phyloP scores from a whole-genome alignment of 83 land plant species.

The Thuja plicata region DNA sequence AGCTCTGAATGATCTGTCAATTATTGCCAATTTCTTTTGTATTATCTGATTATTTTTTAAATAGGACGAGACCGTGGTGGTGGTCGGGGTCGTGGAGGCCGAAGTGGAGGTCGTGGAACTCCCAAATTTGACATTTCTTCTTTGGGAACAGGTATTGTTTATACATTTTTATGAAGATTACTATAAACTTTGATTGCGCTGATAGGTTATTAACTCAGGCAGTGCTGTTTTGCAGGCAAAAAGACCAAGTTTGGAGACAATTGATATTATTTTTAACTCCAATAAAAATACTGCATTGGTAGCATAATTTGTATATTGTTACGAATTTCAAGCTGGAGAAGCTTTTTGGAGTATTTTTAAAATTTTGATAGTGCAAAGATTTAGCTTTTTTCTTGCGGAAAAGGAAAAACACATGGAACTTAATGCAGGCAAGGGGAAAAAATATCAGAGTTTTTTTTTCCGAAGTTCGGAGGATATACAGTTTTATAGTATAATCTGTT shows the following conservation, averaged over 20 bases:
- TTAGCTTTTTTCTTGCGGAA: neutral
- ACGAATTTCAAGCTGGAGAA: neutral
- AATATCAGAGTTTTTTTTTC: no score
- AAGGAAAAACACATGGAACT: neutral
- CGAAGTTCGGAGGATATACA: no score
- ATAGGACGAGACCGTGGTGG: neutral
- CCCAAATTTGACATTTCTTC: neutral
- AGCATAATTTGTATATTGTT: neutral
- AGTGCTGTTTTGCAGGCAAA: neutral
- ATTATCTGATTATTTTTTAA: neutral
- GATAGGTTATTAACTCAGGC: neutral
- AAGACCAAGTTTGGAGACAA: conserved; percentile 8
- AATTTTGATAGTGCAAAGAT: neutral
- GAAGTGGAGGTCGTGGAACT: neutral
- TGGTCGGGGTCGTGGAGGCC: conserved; percentile 11
- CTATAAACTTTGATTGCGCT: neutral
- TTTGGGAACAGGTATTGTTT: neutral
- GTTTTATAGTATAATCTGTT: no score
- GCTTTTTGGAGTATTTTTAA: neutral
- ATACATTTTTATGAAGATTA: no score
- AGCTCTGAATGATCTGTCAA: no score
- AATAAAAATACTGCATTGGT: neutral
- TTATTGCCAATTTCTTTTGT: no score
- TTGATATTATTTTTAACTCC: neutral
- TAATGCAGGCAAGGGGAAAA: no score